phyloP scores from a whole-genome alignment of 768 basidiomycete genomes.

The Boletus patriciae region DNA sequence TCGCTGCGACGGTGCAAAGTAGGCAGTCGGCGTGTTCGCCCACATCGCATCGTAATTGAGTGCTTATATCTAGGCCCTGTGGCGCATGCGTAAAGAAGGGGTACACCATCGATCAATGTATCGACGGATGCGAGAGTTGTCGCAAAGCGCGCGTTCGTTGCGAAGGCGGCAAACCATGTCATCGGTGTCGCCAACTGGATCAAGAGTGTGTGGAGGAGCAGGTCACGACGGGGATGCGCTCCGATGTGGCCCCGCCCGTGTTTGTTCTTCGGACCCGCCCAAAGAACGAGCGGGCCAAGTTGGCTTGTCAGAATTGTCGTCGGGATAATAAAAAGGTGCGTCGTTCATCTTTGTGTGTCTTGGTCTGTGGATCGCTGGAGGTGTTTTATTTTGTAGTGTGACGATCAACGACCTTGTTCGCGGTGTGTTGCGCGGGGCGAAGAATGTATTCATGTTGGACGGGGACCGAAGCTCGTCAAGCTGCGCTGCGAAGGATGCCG shows the following conservation, averaged over 20 bases:
- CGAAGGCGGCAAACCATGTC: slow-evolving; percentile 39
- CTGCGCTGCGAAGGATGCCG: slow-evolving; percentile 61
- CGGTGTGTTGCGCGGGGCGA: slow-evolving; percentile 56
- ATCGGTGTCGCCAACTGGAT: slow-evolving; percentile 34
- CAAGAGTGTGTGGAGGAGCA: slow-evolving; percentile 51
- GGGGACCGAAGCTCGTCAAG: slow-evolving; percentile 57
- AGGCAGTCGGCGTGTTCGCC: slow-evolving; percentile 12
- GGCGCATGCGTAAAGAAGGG: slow-evolving; percentile 57
- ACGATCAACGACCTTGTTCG: slow-evolving; percentile 61
- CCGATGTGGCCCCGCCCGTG: slow-evolving; percentile 25
- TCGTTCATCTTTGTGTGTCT: neutral
- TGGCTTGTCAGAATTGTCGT: slow-evolving; percentile 60
- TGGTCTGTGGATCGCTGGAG: neutral
- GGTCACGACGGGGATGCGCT: slow-evolving; percentile 19
- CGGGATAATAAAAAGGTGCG: slow-evolving; percentile 66
- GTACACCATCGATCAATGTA: slow-evolving; percentile 50
- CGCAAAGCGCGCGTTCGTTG: slow-evolving; percentile 49
- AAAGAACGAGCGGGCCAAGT: slow-evolving; percentile 52
- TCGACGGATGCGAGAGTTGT: slow-evolving; percentile 62
- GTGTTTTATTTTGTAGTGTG: slow-evolving; percentile 43
- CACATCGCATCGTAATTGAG: slow-evolving; percentile 2
- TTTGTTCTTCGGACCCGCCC: slow-evolving; percentile 30
- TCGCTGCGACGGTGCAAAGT: slow-evolving; percentile 58
- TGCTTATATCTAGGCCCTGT: slow-evolving; percentile 48
- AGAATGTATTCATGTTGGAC: slow-evolving; percentile 56